Percentiles rank a stretch among this genome's conserved stretches.
phyloP scores from a whole-genome alignment of 169 alveolate genomes.

The Babesia sp. region DNA sequence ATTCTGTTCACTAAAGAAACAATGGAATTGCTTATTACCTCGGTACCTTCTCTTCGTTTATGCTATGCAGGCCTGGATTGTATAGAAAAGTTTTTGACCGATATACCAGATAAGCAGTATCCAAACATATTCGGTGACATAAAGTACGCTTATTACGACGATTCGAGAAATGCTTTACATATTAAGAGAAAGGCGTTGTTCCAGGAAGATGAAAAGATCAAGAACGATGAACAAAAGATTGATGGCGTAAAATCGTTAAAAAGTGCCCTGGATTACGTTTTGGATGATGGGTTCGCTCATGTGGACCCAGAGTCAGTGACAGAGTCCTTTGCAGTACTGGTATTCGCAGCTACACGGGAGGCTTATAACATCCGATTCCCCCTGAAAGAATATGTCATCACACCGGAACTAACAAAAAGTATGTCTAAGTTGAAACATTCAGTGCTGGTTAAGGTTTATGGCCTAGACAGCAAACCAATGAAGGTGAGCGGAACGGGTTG shows the following conservation, averaged over 20 bases:
- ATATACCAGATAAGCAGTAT: neutral
- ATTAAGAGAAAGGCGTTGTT: slow-evolving; percentile 8
- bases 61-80: slow-evolving; percentile 12
- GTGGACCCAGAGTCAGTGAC: neutral
- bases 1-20: slow-evolving; percentile 26
- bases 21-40: neutral
- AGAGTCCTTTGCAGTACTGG: slow-evolving; percentile 6
- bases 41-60: neutral
- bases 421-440: neutral
- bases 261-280: neutral
- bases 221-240: neutral
- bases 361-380: neutral
- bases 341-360: no score
- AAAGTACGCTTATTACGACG: neutral
- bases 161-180: neutral
- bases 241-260: neutral
- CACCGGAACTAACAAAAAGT: neutral
- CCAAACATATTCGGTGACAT: slow-evolving; percentile 11
- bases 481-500: no score
- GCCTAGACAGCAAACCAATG: no score
- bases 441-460: neutral
- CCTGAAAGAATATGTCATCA: neutral
- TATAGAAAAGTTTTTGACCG: slow-evolving; percentile 12
- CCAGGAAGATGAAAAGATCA: neutral
- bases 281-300: slow-evolving; percentile 30